These are phyloP conservation scores for Hansenula sp. DNA, from an alignment of 1,139 yeast species.

Conservation along the genomic window DNA sequence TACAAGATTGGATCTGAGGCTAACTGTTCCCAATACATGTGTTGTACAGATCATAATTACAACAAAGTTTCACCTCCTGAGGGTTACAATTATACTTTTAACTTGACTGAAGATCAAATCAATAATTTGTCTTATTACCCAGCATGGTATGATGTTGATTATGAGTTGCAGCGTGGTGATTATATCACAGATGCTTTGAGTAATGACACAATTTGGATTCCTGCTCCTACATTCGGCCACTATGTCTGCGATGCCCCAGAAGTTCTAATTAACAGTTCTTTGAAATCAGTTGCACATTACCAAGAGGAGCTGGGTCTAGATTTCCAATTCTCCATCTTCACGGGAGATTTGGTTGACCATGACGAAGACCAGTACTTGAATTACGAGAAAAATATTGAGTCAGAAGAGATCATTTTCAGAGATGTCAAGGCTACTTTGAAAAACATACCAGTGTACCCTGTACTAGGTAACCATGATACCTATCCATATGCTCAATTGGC, in stretches of 20 bases:
- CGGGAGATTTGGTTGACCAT: conserved; percentile 69
- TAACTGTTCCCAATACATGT: conserved; percentile 49
- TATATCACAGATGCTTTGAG: conserved; percentile 18
- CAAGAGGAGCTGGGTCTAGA: conserved; percentile 28
- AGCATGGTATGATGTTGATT: conserved; percentile 33
- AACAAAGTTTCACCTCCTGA: conserved; percentile 27
- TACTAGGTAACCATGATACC: conserved; percentile 69
- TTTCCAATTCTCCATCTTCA: conserved; percentile 60
- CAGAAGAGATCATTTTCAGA: conserved; percentile 47
- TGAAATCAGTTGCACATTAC: conserved; percentile 39
- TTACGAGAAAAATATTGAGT: conserved; percentile 42
- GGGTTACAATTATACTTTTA: background rate
- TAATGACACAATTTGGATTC: conserved; percentile 37
- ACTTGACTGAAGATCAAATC: conserved; percentile 11
- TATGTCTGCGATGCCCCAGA: conserved; percentile 66
- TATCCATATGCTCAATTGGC: conserved; percentile 74
- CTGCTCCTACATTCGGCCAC: conserved; percentile 58
- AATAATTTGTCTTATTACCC: conserved; percentile 31
- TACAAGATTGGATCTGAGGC: conserved; percentile 57
- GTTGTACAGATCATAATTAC: conserved; percentile 41
- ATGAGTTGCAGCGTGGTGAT: conserved; percentile 37
- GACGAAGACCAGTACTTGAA: conserved; percentile 43
- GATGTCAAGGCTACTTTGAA: conserved; percentile 52
- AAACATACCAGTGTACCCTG: conserved; percentile 55
- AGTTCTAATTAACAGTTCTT: conserved; percentile 48